These are phyloP conservation scores for Podospora conica DNA, from an alignment of 495 filamentous ascomycete species.

Conservation along the genomic window DNA sequence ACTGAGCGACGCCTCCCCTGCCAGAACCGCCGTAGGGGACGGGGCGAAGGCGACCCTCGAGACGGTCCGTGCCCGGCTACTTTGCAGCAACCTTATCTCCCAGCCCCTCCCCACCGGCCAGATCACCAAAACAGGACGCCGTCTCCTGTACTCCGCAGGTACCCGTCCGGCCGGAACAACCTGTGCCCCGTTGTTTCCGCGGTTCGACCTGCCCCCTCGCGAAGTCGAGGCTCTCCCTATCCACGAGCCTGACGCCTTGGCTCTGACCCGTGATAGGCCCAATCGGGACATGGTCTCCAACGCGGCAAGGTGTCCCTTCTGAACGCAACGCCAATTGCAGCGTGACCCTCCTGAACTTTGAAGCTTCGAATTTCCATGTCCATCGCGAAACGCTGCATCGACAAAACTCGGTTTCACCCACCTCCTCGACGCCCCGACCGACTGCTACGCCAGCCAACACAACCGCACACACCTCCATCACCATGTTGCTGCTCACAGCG, in stretches of 20 bases:
- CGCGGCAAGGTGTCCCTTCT: slow-evolving; percentile 25
- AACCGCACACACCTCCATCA: slow-evolving; percentile 1
- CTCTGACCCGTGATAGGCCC: slow-evolving; percentile 8
- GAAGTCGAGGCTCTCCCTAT: too few species aligned
- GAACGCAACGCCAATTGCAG: slow-evolving; percentile 7
- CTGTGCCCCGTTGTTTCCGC: not conserved
- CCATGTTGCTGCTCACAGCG: slow-evolving; percentile 31
- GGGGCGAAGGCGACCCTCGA: slow-evolving; percentile 1
- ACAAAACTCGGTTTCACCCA: slow-evolving; percentile 9
- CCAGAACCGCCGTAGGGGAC: not conserved
- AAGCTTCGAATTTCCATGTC: too few species aligned
- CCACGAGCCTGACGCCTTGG: slow-evolving; percentile 12
- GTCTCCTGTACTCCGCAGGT: slow-evolving; percentile 9
- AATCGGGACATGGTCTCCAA: slow-evolving; percentile 6
- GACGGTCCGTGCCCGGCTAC: slow-evolving; percentile 21
- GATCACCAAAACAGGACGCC: not conserved
- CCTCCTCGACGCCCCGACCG: not conserved
- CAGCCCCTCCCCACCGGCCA: slow-evolving; percentile 9
- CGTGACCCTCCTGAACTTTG: not conserved
- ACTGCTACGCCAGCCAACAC: not conserved
- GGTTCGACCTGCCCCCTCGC: not conserved
- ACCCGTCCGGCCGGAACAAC: slow-evolving; percentile 20
- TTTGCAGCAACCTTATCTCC: slow-evolving; percentile 24
- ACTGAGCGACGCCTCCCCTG: slow-evolving; percentile 4
- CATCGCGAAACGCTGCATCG: slow-evolving; percentile 21